phyloP scores from a whole-genome alignment of 2,329 filamentous ascomycete species.

The Hyphodiscus sp. region DNA sequence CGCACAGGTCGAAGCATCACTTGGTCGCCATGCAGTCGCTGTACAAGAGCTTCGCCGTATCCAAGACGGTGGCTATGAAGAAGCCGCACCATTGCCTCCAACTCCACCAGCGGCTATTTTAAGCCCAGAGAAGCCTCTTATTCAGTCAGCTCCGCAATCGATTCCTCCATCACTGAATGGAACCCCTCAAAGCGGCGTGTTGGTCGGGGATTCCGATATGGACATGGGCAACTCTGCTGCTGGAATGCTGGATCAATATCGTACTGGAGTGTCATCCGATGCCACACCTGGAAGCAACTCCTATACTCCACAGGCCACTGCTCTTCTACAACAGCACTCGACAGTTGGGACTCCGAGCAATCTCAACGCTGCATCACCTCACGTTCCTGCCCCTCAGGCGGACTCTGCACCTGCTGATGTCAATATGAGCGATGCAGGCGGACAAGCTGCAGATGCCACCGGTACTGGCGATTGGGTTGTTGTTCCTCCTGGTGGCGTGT shows the following conservation, averaged over 20 bases:
- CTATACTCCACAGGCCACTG: slow-evolving; percentile 50
- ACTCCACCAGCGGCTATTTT: slow-evolving; percentile 7
- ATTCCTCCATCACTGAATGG: slow-evolving; percentile 48
- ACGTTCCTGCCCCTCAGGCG: slow-evolving; percentile 7
- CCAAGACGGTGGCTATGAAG: slow-evolving; percentile 70
- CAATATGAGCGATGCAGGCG: slow-evolving; percentile 7
- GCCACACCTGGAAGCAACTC: slow-evolving; percentile 50
- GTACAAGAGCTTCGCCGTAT: slow-evolving; percentile 63
- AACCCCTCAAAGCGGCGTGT: slow-evolving; percentile 47
- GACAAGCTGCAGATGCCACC: slow-evolving; percentile 29
- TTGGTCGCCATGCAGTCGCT: slow-evolving; percentile 60
- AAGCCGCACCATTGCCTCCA: slow-evolving; percentile 34
- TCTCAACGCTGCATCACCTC: slow-evolving; percentile 26
- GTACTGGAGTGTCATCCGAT: slow-evolving; percentile 51
- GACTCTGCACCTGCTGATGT: slow-evolving; percentile 2
- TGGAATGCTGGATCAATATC: slow-evolving; percentile 62
- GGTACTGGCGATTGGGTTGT: slow-evolving; percentile 69
- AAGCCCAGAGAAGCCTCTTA: slow-evolving; percentile 38
- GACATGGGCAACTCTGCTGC: slow-evolving; percentile 59
- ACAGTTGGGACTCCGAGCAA: slow-evolving; percentile 48
- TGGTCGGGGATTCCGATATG: slow-evolving; percentile 54
- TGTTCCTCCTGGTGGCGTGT: slow-evolving; percentile 55
- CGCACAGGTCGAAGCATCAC: slow-evolving; percentile 62
- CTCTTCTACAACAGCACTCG: slow-evolving; percentile 52
- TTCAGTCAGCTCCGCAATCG: slow-evolving; percentile 43